Base-by-base conservation (phyloP, 441 rosid genomes). In the Dalechampia spathulata region DNA sequence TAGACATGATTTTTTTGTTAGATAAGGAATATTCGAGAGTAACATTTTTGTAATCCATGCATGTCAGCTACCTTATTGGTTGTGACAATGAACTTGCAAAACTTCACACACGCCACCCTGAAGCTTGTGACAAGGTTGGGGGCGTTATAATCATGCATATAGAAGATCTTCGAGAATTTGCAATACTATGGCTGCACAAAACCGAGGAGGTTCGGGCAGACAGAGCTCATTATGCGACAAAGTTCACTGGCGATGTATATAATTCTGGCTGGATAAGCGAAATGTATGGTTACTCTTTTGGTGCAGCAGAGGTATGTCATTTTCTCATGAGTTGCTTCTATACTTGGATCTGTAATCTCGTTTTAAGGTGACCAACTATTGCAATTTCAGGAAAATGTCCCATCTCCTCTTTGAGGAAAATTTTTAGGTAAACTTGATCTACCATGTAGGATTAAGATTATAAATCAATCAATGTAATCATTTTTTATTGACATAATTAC, bases 261-360 rank as follows among this genome's bases (percentile, higher is more conserved):
- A 75, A 74, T 57, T 85, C 97, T 46, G 99, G 99, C 51, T 93
- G 99, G 99, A 93, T 93, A 61, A 90, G 97, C 60, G 99, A 93
- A 71, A 93, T 93, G 99, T 93, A 93, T 55, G 99, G 99, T 50
- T 93, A 93, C 74, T 87, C 99, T 28, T 93, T 93, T 46, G 99
- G 93, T 15, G 99, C 99, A 34, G 99, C 99, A 47, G 97, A 93
- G 99, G 97, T 87, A 79, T 49, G 17, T 36, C 38, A 17, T 54
- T 38, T 43, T 55, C 63, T 22, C 2, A 1, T 57, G 25, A 49
- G 17, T 32, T 32, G 47, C 47, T 51, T 49, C 13, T 46, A 17
- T 49, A 37, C 6, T 9, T 27, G 22, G 7, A 41, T 30, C 12
- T 49, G 39, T 0, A 2, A 2, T 30, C 5, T 1, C 17, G 7